Evolutionary conservation across 768 basidiomycete genomes (phyloP), one percentile per base, ranked within the genome.

Genomic region (Boletales sp.): DNA sequence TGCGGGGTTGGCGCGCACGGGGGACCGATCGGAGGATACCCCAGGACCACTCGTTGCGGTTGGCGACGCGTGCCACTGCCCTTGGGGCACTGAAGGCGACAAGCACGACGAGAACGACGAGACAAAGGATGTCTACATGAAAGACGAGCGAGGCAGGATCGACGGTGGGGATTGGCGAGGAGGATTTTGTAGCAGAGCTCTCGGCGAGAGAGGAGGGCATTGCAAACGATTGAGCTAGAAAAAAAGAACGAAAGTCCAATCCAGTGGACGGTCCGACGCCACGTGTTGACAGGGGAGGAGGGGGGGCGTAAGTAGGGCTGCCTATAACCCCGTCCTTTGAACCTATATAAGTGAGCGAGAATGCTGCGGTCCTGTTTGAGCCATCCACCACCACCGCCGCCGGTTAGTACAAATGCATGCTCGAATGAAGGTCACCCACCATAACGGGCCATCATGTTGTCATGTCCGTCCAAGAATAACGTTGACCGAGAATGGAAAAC

Each of bases 21-120:
- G 52, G 29, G 14, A 31, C 35, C 14, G 55, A 58, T 11, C 65
- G 69, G 36, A 84, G 65, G 54, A 83, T 52, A 3, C 83, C 82
- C 24, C 65, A 72, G 18, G 66, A 52, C 81, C 82, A 81, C 52
- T 83, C 80, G 5, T 74, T 71, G 27, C 67, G 57, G 35, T 68
- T 69, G 45, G 76, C 75, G 48, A 83, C 69, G 39, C 83, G 77
- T 18, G 74, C 76, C 12, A 82, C 48, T 14, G 71, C 70, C 37
- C 80, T 74, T 17, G 83, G 83, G 8, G 80, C 58, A 7, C 71
- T 68, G 52, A 74, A 63, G 6, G 77, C 51, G 47, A 75, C 66
- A 38, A 78, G 66, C 27, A 73, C 36, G 0, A 64, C 69, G 35
- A 77, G 62, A 42, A 76, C 41, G 19, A 70, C 65, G 48, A 79